Conservation (phyloP, 805 yeast species). For the Kodamaea laetipori region DNA sequence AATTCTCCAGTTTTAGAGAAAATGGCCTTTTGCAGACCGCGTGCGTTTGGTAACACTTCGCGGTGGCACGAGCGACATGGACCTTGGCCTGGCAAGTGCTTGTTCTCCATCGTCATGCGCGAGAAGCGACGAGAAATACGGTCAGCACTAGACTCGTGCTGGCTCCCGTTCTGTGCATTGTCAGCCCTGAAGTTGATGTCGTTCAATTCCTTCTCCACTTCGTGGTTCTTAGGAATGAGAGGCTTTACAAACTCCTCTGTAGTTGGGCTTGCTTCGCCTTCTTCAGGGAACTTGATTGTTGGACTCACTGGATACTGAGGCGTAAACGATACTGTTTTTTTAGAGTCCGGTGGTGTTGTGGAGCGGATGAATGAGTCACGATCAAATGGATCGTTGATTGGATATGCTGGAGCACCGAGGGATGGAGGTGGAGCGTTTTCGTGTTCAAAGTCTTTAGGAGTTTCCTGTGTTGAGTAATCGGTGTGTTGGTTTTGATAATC, state of each 20-base stretch:
- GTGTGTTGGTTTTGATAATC: neutral
- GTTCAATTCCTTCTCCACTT: slow-evolving; percentile 35
- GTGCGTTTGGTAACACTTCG: slow-evolving; percentile 46
- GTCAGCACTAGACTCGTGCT: neutral
- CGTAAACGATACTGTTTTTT: neutral
- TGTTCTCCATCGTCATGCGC: slow-evolving; percentile 6
- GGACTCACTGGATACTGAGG: slow-evolving; percentile 3
- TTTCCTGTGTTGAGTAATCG: no score
- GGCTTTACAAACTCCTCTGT: slow-evolving; percentile 26
- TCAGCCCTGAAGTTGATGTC: slow-evolving; percentile 26
- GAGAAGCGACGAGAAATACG: slow-evolving; percentile 8
- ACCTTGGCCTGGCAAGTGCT: slow-evolving; percentile 57
- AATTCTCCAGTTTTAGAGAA: slow-evolving; percentile 83
- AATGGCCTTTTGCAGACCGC: slow-evolving; percentile 57
- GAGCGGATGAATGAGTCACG: slow-evolving; percentile 9
- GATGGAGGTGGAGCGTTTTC: neutral
- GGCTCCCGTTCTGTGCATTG: slow-evolving; percentile 2
- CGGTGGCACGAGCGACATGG: slow-evolving; percentile 76
- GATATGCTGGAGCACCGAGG: slow-evolving; percentile 9
- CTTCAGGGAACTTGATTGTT: slow-evolving; percentile 6
- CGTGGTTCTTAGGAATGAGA: slow-evolving; percentile 37
- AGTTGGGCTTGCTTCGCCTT: neutral
- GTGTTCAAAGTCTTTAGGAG: neutral
- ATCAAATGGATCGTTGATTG: slow-evolving; percentile 11
- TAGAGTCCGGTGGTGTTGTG: slow-evolving; percentile 2